A percentile compares a stretch with the other conserved stretches of the same genome.
Conservation (phyloP, 1,284 basidiomycete species). For the Trametes versicolor region DNA sequence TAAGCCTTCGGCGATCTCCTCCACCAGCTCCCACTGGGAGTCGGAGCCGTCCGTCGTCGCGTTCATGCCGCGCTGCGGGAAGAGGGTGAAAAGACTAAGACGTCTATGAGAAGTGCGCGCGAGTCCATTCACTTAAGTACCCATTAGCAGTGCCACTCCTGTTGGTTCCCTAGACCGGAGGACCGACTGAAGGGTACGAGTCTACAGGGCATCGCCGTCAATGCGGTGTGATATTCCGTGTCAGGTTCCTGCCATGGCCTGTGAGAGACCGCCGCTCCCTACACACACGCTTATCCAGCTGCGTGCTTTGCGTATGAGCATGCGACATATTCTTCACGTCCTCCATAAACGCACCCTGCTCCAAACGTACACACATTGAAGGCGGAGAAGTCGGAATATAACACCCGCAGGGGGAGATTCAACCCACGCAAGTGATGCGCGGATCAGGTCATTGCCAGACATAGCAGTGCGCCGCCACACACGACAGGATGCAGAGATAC, state of each 20-base stretch:
- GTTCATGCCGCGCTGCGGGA: slow-evolving; percentile 26
- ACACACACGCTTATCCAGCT: neutral
- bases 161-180: slow-evolving; percentile 2
- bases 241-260: slow-evolving; percentile 1
- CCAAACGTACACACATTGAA: neutral
- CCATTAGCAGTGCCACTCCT: neutral
- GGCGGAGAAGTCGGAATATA: neutral
- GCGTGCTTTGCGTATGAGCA: too few relatives aligned
- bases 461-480: neutral
- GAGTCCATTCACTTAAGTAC: neutral
- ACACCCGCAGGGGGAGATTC: neutral
- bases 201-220: slow-evolving; percentile 9
- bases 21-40: slow-evolving; percentile 33
- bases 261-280: neutral
- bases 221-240: slow-evolving; percentile 12
- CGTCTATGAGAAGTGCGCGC: slow-evolving; percentile 11
- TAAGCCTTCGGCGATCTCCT: slow-evolving; percentile 4
- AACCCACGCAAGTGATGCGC: neutral
- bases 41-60: slow-evolving; percentile 28
- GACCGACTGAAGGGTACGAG: slow-evolving; percentile 12
- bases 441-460: neutral
- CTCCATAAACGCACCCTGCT: neutral
- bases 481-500: neutral
- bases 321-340: too few relatives aligned
- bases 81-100: slow-evolving; percentile 19